A percentile compares a stretch with the other conserved stretches of the same genome.
Conservation (phyloP, 164 flowering plant species). For the Berberis vulgaris region DNA sequence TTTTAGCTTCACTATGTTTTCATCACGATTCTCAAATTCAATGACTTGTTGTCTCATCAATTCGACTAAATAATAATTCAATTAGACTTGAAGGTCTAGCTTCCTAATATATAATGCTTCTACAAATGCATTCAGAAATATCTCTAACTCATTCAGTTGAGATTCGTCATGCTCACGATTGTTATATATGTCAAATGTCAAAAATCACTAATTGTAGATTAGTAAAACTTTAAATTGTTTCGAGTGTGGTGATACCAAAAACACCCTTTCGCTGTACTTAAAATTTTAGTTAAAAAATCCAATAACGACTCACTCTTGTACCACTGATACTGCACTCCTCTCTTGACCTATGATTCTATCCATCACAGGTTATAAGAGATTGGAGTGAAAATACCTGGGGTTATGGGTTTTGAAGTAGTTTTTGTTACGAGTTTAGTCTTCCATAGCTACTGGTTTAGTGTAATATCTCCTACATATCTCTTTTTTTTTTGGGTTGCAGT, state of each 20-base stretch:
- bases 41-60: background rate
- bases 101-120: background rate
- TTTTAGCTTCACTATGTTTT: background rate
- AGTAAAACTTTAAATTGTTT: too few species aligned
- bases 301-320: too few species aligned
- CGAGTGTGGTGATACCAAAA: too few species aligned
- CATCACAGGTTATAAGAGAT: background rate
- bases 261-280: too few species aligned
- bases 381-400: background rate
- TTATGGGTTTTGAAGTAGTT: background rate
- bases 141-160: background rate
- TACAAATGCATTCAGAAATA: background rate
- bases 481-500: conserved; percentile 18
- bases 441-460: background rate
- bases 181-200: too few species aligned
- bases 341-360: too few species aligned
- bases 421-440: background rate
- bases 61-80: too few species aligned
- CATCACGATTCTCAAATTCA: background rate
- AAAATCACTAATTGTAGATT: too few species aligned
- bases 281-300: too few species aligned
- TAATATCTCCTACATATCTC: background rate
- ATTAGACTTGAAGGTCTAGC: background rate
- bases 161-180: background rate
- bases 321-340: too few species aligned